A percentile compares a stretch with the other conserved stretches of the same genome.
Conservation (phyloP, 2,329 filamentous ascomycete species). For the Coniochaeta sp. region DNA sequence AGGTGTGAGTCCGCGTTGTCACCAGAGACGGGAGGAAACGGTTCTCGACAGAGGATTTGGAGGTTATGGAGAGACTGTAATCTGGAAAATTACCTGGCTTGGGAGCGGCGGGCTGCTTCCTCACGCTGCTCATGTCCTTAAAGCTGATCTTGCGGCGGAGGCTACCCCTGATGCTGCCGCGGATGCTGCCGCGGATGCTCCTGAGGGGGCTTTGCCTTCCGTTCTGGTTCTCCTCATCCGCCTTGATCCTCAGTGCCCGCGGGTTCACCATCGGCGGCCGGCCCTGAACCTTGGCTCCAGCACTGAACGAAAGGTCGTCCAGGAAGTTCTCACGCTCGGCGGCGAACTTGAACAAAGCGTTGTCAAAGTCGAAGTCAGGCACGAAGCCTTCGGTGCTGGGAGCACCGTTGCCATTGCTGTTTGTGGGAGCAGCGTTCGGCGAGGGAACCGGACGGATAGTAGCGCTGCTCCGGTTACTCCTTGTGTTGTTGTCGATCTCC, state of each 20-base stretch:
- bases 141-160: constrained; percentile 89
- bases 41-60: background rate
- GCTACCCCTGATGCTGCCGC: constrained; percentile 62
- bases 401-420: constrained; percentile 15
- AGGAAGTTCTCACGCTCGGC: constrained; percentile 91
- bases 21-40: background rate
- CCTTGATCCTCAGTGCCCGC: constrained; percentile 73
- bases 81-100: constrained; percentile 57
- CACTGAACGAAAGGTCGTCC: constrained; percentile 83
- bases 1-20: constrained; percentile 6
- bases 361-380: constrained; percentile 84
- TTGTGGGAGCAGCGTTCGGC: constrained; percentile 13
- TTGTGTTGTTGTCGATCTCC: constrained; percentile 49
- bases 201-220: constrained; percentile 46
- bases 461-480: constrained; percentile 59
- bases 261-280: constrained; percentile 69
- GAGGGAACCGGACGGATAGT: constrained; percentile 44
- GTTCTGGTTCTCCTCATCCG: constrained; percentile 54
- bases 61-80: constrained; percentile 5
- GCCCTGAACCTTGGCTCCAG: constrained; percentile 68
- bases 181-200: constrained; percentile 31
- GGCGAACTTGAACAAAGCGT: constrained; percentile 87
- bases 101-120: constrained; percentile 71
- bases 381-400: constrained; percentile 28
- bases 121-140: constrained; percentile 90